phyloP scores from a whole-genome alignment of 495 filamentous ascomycete genomes.

The Mytilinidion resinicola region DNA sequence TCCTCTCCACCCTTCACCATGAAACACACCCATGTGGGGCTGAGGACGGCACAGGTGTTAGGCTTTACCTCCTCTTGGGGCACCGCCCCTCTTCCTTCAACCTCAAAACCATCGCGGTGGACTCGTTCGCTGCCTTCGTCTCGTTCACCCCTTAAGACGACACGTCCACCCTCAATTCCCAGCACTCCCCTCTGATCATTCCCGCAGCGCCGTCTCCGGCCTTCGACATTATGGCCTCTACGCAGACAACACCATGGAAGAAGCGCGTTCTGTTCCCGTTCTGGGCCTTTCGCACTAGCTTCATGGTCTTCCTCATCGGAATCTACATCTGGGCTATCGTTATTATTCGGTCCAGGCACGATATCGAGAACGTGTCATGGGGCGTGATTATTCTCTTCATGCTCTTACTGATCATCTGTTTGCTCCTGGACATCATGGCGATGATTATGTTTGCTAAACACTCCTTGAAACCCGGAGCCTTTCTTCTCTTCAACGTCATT shows the following conservation, averaged over 20 bases:
- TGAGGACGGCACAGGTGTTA: no score
- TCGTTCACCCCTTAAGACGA: no score
- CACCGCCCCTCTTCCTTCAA: no score
- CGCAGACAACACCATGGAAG: slow-evolving; percentile 17
- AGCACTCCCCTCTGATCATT: no score
- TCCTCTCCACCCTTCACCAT: no score
- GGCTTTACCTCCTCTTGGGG: no score
- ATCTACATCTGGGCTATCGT: slow-evolving; percentile 15
- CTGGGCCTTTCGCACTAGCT: slow-evolving; percentile 19
- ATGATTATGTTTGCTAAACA: slow-evolving; percentile 24
- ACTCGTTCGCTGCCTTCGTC: no score
- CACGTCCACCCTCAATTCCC: no score
- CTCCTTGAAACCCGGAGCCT: slow-evolving; percentile 16
- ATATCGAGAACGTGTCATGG: background rate
- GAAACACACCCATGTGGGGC: no score
- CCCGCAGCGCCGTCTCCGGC: no score
- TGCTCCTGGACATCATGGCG: slow-evolving; percentile 25
- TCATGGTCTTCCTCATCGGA: slow-evolving; percentile 25
- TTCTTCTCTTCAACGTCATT: slow-evolving; percentile 27
- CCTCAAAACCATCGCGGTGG: no score
- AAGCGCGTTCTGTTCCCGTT: slow-evolving; percentile 30
- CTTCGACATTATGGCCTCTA: background rate
- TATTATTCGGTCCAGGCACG: background rate
- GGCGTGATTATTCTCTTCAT: slow-evolving; percentile 24
- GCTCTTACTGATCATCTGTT: slow-evolving; percentile 22